Evolutionary conservation across 1,139 yeast genomes (phyloP), one percentile per base, ranked within the genome.

Genomic region (Kodamaea ohmeri): DNA sequence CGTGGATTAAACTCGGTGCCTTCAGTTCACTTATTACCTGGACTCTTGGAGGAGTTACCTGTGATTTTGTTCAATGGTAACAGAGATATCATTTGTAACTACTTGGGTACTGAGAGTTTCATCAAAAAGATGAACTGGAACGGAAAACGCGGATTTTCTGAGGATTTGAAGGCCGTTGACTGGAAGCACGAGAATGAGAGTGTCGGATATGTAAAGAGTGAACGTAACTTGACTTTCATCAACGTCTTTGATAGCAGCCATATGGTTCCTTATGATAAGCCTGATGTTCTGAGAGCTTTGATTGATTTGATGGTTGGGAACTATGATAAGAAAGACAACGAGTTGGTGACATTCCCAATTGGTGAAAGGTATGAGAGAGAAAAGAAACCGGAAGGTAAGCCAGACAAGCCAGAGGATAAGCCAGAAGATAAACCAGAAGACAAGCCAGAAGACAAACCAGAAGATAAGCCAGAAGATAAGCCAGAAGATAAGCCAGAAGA

Each of bases 181-280:
- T 84, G 92, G 92, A 45, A 59, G 13, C 79, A 76, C 53, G 67
- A 71, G 40, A 66, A 67, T 11, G 50, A 56, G 5, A 40, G 49
- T 4, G 78, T 75, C 1, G 94, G 94, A 1, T 64, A 65, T 36
- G 58, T 82, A 29, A 63, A 65, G 44, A 56, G 52, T 12, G 90
- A 80, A 39, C 73, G 89, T 45, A 87, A 87, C 52, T 67, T 92
- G 51, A 85, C 96, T 0, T 85, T 83, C 57, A 77, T 87, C 20
- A 78, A 80, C 45, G 78, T 90, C 2, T 78, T 66, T 54, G 78
- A 87, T 50, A 78, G 96, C 0, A 83, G 95, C 4, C 98, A 92
- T 56, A 92, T 92, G 99, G 95, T 90, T 16, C 96, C 98, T 1
- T 84, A 78, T 51, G 97, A 92, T 55, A 62, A 77, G 38, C 87